phyloP scores from a whole-genome alignment of 164 flowering plant species.

The Akebia trifoliata region DNA sequence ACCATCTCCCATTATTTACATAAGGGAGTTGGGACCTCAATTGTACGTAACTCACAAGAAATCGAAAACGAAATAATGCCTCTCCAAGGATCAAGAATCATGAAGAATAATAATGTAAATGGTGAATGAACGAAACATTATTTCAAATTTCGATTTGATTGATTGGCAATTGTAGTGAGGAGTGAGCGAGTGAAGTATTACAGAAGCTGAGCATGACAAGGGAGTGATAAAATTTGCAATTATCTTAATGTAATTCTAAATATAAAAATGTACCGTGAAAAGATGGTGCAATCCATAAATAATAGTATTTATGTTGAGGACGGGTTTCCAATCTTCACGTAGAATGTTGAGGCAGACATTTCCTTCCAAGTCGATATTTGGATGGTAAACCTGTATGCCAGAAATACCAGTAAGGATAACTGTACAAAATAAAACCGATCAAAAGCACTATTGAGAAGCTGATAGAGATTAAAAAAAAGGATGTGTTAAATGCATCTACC shows the following conservation, averaged over 20 bases:
- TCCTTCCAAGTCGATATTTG: slow-evolving; percentile 80
- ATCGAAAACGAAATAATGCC: no score
- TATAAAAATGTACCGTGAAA: slow-evolving; percentile 47
- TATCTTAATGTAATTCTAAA: background rate
- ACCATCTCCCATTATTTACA: no score
- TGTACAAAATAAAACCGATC: background rate
- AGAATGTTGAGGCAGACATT: slow-evolving; percentile 80
- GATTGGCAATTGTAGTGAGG: background rate
- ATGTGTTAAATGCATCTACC: slow-evolving; percentile 27
- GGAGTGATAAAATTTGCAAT: background rate
- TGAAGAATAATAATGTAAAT: background rate
- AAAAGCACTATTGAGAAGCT: background rate
- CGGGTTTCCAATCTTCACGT: slow-evolving; percentile 87
- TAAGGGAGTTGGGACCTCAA: no score
- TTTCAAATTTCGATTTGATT: no score
- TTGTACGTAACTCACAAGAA: no score
- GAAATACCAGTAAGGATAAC: slow-evolving; percentile 4
- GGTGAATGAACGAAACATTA: background rate
- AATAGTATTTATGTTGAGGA: slow-evolving; percentile 63
- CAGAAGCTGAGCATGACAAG: background rate
- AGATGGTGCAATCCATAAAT: slow-evolving; percentile 69
- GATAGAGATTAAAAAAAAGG: background rate
- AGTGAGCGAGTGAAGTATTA: background rate
- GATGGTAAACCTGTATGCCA: slow-evolving; percentile 65
- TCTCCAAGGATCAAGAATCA: background rate